These are phyloP conservation scores for Phyllostachys edulis DNA, from an alignment of 176 grass and related monocot genomes.

Conservation along the genomic window DNA sequence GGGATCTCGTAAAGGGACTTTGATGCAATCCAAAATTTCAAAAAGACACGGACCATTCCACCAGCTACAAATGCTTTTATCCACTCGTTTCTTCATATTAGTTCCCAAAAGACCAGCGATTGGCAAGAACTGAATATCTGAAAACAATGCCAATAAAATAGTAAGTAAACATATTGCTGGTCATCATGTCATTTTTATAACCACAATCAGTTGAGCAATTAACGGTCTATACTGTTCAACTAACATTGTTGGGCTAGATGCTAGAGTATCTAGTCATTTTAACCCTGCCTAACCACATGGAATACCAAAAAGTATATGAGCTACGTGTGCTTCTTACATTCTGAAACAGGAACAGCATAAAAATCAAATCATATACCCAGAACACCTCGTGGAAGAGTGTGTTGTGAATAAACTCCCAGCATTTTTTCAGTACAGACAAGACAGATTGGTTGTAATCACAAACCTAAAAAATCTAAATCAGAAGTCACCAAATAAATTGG, in stretches of 20 bases:
- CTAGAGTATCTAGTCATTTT: neutral
- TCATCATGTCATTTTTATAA: neutral
- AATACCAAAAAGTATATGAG: neutral
- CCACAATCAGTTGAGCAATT: neutral
- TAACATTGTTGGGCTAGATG: neutral
- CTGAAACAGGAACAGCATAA: neutral
- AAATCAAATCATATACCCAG: neutral
- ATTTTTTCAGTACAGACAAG: neutral
- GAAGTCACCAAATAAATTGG: neutral
- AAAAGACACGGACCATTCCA: slow-evolving; percentile 63
- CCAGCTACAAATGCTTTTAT: slow-evolving; percentile 55
- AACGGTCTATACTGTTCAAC: neutral
- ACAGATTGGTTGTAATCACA: neutral
- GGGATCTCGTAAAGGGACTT: slow-evolving; percentile 63
- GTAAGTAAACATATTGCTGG: neutral
- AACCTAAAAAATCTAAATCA: neutral
- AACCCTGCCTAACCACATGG: neutral
- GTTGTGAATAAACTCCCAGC: neutral
- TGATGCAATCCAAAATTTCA: slow-evolving; percentile 56
- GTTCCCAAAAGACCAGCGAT: slow-evolving; percentile 56
- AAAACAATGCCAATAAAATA: slow-evolving; percentile 16
- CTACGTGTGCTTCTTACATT: neutral
- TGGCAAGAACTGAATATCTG: slow-evolving; percentile 74
- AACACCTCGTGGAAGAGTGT: neutral
- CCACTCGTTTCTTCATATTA: slow-evolving; percentile 56